phyloP scores from a whole-genome alignment of 2,329 filamentous ascomycete genomes.

The Davidsoniella virescens region DNA sequence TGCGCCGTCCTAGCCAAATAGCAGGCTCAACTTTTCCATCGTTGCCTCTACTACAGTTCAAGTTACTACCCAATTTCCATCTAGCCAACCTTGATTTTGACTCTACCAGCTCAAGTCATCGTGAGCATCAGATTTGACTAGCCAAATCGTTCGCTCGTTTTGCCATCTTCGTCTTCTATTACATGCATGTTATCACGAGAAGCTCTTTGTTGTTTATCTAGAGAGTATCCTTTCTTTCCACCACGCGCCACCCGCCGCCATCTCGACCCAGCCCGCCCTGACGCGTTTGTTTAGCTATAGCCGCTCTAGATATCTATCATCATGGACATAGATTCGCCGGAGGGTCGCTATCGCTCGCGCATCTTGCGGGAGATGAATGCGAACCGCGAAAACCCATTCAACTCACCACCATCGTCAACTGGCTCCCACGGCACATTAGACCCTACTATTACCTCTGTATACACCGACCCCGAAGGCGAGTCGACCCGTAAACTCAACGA shows the following conservation, averaged over 20 bases:
- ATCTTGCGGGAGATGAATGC: conserved; percentile 36
- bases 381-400: conserved; percentile 39
- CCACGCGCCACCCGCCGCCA: neutral
- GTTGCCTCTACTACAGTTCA: neutral
- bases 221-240: conserved; percentile 8
- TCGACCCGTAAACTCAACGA: conserved; percentile 35
- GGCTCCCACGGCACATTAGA: conserved; percentile 41
- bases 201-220: conserved; percentile 7
- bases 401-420: conserved; percentile 41
- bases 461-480: conserved; percentile 36
- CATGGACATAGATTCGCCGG: conserved; percentile 26
- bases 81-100: neutral
- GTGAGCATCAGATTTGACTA: too few relatives aligned
- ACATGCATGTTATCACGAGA: neutral
- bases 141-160: neutral
- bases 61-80: too few relatives aligned
- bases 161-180: neutral
- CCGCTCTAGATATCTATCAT: conserved; percentile 3
- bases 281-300: neutral
- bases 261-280: neutral
- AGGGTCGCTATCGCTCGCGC: conserved; percentile 29
- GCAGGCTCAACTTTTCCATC: neutral
- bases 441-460: conserved; percentile 35
- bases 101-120: neutral
- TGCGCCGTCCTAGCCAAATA: too few relatives aligned